A percentile compares a stretch with the other conserved stretches of the same genome.
These are phyloP conservation scores for Venturia asperata DNA, from an alignment of 2,329 filamentous ascomycete species.

Conservation along the genomic window DNA sequence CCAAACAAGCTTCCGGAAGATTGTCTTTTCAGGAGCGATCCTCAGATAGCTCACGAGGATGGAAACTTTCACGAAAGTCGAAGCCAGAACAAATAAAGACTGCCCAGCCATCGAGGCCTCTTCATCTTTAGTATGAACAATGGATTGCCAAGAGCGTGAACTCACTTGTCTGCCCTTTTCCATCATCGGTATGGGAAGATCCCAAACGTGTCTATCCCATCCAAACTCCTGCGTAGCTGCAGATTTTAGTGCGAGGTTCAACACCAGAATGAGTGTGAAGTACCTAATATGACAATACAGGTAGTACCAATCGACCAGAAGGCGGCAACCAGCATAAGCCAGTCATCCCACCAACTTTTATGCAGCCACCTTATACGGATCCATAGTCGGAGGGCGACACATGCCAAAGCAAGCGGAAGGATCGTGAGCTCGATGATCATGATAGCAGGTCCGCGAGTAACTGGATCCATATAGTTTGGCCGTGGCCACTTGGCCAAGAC, in stretches of 20 bases:
- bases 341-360: conserved; percentile 35
- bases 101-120: conserved; percentile 35
- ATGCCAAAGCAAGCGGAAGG: conserved; percentile 32
- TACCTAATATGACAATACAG: conserved; percentile 14
- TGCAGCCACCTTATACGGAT: conserved; percentile 32
- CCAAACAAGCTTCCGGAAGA: conserved; percentile 34
- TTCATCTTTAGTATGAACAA: conserved; percentile 21
- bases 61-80: conserved; percentile 33
- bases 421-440: conserved; percentile 28
- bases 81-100: conserved; percentile 34
- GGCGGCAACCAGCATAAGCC: conserved; percentile 33
- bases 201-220: conserved; percentile 35
- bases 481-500: conserved; percentile 18
- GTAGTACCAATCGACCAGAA: conserved; percentile 24
- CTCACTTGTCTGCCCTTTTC: conserved; percentile 18
- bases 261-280: conserved; percentile 6
- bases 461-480: conserved; percentile 19
- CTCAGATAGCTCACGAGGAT: conserved; percentile 35
- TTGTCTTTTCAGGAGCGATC: conserved; percentile 34
- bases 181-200: conserved; percentile 24
- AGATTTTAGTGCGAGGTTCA: background rate
- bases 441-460: conserved; percentile 19
- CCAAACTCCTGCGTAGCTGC: conserved; percentile 32
- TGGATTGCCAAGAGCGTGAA: background rate
- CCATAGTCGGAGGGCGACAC: conserved; percentile 31